Conservation (phyloP, 2,329 filamentous ascomycete genomes). For the Trichoderma sp. region DNA sequence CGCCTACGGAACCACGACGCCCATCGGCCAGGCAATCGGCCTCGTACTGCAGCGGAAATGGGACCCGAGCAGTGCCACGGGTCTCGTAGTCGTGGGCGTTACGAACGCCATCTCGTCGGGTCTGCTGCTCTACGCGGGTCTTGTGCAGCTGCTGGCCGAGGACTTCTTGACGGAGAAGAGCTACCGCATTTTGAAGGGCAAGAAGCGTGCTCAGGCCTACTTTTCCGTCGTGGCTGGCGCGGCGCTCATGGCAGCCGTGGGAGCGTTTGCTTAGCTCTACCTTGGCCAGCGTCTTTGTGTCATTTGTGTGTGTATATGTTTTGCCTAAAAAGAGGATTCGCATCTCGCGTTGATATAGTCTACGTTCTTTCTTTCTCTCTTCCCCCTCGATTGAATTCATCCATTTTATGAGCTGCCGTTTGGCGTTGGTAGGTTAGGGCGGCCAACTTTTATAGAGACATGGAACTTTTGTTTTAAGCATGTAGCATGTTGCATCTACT, state of each 20-base stretch:
- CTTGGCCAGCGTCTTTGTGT: not conserved
- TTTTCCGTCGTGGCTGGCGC: slow-evolving; percentile 65
- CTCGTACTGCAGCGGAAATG: slow-evolving; percentile 77
- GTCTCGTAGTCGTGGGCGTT: slow-evolving; percentile 78
- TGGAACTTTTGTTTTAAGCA: not conserved
- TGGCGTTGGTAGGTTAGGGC: slow-evolving; percentile 10
- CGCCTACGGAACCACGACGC: slow-evolving; percentile 75
- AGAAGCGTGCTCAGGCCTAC: slow-evolving; percentile 62
- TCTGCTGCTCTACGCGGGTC: slow-evolving; percentile 75
- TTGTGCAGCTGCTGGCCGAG: slow-evolving; percentile 83
- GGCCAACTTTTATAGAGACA: slow-evolving; percentile 1
- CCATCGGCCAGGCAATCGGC: slow-evolving; percentile 80
- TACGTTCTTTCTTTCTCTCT: not conserved
- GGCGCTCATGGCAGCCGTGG: slow-evolving; percentile 69
- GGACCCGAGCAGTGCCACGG: slow-evolving; percentile 73
- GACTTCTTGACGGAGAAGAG: slow-evolving; percentile 79
- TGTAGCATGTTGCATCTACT: not conserved
- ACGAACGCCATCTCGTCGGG: slow-evolving; percentile 87
- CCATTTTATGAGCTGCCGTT: not conserved
- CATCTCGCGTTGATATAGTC: not conserved
- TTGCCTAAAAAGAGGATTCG: not conserved
- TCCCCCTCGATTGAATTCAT: not conserved
- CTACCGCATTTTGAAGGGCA: slow-evolving; percentile 65
- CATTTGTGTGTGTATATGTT: not conserved
- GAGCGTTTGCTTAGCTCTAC: slow-evolving; percentile 64